phyloP scores from a whole-genome alignment of 2,329 filamentous ascomycete genomes.

The Colletotrichum sp. region DNA sequence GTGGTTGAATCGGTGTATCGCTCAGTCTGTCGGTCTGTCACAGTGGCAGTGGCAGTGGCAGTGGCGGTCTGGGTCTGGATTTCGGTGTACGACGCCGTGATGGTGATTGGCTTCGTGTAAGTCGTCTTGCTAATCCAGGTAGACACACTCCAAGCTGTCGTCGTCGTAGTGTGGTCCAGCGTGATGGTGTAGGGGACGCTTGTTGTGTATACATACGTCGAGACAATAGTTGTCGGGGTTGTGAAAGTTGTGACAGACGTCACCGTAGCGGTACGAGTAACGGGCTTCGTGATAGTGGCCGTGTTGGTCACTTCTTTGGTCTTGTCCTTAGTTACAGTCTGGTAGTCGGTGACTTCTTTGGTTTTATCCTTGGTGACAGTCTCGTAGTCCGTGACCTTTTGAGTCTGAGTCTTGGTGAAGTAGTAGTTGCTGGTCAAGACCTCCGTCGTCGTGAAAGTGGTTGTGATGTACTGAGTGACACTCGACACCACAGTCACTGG shows the following conservation, averaged over 20 bases:
- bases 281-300: conserved; percentile 1
- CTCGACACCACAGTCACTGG: conserved; percentile 18
- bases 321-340: neutral
- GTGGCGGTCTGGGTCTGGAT: conserved; percentile 8
- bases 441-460: conserved; percentile 12
- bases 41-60: conserved; percentile 11
- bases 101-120: neutral
- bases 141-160: conserved; percentile 4
- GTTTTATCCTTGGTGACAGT: conserved; percentile 1
- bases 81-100: conserved; percentile 22
- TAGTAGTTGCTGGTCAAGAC: conserved; percentile 7
- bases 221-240: conserved; percentile 10
- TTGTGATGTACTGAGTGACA: conserved; percentile 11
- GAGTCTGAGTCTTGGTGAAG: conserved; percentile 12
- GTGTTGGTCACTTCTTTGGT: neutral
- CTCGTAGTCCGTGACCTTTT: conserved; percentile 1
- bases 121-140: neutral
- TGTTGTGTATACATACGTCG: conserved; percentile 20
- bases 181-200: conserved; percentile 18
- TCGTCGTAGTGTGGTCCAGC: conserved; percentile 11
- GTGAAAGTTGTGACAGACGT: conserved; percentile 2
- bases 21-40: conserved; percentile 9
- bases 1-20: conserved; percentile 7
- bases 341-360: neutral
- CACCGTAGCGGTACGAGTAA: conserved; percentile 14